Evolutionary conservation across 768 basidiomycete species (phyloP), one percentile per base, ranked within the genome.

Genomic region (Russula emetica): DNA sequence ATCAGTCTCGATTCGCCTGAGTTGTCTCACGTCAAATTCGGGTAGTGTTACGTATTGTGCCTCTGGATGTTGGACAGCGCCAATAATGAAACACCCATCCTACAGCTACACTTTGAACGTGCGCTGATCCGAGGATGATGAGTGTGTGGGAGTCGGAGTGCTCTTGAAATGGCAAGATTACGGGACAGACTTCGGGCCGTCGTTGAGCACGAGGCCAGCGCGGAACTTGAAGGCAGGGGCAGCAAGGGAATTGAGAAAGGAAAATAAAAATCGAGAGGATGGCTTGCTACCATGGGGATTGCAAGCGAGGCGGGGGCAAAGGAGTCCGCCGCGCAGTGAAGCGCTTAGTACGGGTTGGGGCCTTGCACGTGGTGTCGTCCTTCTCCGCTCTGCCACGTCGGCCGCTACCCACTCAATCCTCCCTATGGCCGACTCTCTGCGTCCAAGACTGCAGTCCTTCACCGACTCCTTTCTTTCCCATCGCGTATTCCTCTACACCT

Each of bases 401-500:
- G 52, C 34, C 60, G 50, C 10, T 24, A 2, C 32, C 5, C 20
- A 11, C 34, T n/a, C 10, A 5, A n/a, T 14, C 55, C 47, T 58
- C 54, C 14, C 47, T 40, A 71, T 80, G 69, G 75, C 78, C 65
- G 79, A 79, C 66, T 67, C 79, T 56, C 67, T 86, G 26, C 82
- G 81, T 34, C 79, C 82, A 63, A 73, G 83, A 61, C 74, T 83
- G 32, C 82, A 82, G 60, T 78, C 78, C 3, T 57, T 86, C 36
- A 76, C 80, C 28, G 72, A 77, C 16, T 78, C 82, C 34, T 70
- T 89, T 45, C 82, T 80, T 69, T 77, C 84, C 16, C 85, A 88
- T 73, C 79, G 88, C 58, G 74, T 94, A 57, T 72, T 87, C 30
- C 72, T 91, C 51, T 97, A 98, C 71, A 78, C 80, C 36, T 61